Evolutionary conservation across 176 grass and related monocot genomes (phyloP).

Genomic region (Elymus sibiricus): DNA sequence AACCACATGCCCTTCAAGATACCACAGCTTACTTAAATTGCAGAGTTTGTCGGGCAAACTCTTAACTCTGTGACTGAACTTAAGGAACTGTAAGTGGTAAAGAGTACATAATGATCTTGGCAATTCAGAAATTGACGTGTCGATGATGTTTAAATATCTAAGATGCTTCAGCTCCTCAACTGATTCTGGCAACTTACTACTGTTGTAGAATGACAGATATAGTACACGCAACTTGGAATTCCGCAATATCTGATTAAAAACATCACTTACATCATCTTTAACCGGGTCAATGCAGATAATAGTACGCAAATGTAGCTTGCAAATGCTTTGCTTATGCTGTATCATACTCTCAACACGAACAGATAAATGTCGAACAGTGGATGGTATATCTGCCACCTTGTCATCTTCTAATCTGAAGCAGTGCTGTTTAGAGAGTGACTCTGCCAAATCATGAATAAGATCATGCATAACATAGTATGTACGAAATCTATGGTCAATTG

Average conservation of each 20-base stretch:
- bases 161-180: too few relatives aligned
- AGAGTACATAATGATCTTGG: too few relatives aligned
- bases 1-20: too few relatives aligned
- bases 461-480: background rate
- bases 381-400: background rate
- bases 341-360: background rate
- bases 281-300: background rate
- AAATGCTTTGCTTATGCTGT: background rate
- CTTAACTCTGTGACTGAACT: too few relatives aligned
- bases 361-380: background rate
- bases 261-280: background rate
- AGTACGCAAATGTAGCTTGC: background rate
- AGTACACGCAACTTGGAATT: background rate
- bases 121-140: too few relatives aligned
- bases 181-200: background rate
- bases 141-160: background rate
- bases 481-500: fast-evolving
- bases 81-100: too few relatives aligned
- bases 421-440: too few relatives aligned
- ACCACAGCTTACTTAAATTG: too few relatives aligned
- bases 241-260: background rate
- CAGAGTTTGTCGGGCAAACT: too few relatives aligned
- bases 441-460: background rate
- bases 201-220: background rate
- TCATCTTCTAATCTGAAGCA: too few relatives aligned